Percentiles rank a stretch among this genome's conserved stretches.
These are phyloP conservation scores for Pseudonitzschia delicatissima DNA, from an alignment of 108 stramenopile genomes.

Conservation along the genomic window DNA sequence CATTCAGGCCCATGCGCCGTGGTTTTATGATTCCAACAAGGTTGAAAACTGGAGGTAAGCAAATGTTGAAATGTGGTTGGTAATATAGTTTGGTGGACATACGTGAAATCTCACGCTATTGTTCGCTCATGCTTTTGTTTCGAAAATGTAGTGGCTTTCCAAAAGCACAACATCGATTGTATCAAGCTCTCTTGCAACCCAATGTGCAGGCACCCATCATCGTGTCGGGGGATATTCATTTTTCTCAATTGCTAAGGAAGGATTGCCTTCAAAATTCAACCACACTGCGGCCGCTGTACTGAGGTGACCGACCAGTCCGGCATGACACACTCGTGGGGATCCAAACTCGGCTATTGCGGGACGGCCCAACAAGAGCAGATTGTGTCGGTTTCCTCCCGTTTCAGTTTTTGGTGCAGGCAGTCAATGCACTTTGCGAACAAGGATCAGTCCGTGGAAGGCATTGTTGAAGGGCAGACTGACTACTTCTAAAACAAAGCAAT, in stretches of 20 bases:
- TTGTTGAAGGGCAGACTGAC: slow-evolving; percentile 24
- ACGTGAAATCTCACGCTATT: not conserved
- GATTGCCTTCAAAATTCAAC: slow-evolving; percentile 33
- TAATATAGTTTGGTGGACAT: not conserved
- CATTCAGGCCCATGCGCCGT: slow-evolving; percentile 64
- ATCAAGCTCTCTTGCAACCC: slow-evolving; percentile 62
- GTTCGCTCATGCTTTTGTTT: not conserved
- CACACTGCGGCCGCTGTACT: slow-evolving; percentile 41
- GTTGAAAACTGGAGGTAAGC: slow-evolving; percentile 66
- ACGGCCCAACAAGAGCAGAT: slow-evolving; percentile 25
- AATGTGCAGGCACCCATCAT: slow-evolving; percentile 56
- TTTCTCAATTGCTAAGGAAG: slow-evolving; percentile 69
- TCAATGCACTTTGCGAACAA: slow-evolving; percentile 44
- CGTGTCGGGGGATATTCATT: slow-evolving; percentile 79
- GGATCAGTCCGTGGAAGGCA: slow-evolving; percentile 44
- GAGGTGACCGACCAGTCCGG: slow-evolving; percentile 78
- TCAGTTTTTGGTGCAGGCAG: not conserved
- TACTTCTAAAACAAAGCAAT: slow-evolving; percentile 46
- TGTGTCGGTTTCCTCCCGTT: slow-evolving; percentile 20
- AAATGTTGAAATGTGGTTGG: too few relatives aligned
- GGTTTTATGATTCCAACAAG: slow-evolving; percentile 51
- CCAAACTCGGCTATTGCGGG: slow-evolving; percentile 37
- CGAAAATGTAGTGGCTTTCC: slow-evolving; percentile 35
- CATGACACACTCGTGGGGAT: slow-evolving; percentile 82
- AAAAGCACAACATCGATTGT: slow-evolving; percentile 36